These are phyloP conservation scores for Lecanosticta acicola DNA, from an alignment of 2,329 filamentous ascomycete genomes.

Conservation along the genomic window DNA sequence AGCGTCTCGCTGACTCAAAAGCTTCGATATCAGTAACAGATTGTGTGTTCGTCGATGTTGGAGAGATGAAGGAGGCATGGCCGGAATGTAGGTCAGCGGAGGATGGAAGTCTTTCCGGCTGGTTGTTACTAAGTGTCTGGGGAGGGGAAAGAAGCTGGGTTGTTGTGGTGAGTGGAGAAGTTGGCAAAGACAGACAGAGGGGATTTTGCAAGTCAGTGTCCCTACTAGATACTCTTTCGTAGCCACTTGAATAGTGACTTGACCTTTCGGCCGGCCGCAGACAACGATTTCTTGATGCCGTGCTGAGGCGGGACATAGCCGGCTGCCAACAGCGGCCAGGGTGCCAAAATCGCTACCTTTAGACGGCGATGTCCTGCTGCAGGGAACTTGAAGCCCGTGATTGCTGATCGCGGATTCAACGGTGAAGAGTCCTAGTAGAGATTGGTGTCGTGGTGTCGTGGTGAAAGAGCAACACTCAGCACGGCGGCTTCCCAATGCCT, in stretches of 20 bases:
- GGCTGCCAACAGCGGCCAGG: background rate
- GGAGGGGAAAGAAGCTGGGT: background rate
- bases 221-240: background rate
- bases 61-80: constrained; percentile 53
- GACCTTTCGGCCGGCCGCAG: background rate
- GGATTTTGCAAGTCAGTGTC: background rate
- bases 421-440: too few species aligned
- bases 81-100: background rate
- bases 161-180: background rate
- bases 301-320: background rate
- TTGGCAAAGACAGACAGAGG: background rate
- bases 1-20: constrained; percentile 71
- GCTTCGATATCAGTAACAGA: constrained; percentile 72
- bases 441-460: too few species aligned
- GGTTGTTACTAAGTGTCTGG: background rate
- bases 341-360: background rate
- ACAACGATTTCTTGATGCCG: background rate
- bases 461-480: too few species aligned
- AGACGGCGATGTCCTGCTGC: too few species aligned
- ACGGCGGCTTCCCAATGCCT: background rate
- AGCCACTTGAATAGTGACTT: background rate
- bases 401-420: too few species aligned
- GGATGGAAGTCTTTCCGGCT: too few species aligned
- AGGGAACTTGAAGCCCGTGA: too few species aligned
- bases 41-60: constrained; percentile 77